Percentiles rank a stretch among this genome's conserved stretches.
Evolutionary conservation across 163 green algal genomes (phyloP).

Genomic region (Scenedesmus sp.): DNA sequence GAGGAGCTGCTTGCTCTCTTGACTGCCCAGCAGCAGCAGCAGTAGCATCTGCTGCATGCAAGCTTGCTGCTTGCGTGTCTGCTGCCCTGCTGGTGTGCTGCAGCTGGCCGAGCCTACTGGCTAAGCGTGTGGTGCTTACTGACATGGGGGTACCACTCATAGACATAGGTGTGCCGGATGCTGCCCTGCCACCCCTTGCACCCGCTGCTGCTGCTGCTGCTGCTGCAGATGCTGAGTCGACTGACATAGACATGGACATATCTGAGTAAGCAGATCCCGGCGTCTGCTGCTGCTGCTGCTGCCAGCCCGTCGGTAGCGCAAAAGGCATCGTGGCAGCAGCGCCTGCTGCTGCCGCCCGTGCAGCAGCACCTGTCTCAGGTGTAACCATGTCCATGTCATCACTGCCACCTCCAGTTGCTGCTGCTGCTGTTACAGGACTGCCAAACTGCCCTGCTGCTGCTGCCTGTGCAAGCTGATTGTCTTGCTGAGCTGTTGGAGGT

Average conservation of each 20-base stretch:
- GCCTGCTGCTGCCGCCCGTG: slow-evolving; percentile 20
- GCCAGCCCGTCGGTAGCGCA: neutral
- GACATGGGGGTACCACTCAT: neutral
- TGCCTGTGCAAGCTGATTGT: neutral
- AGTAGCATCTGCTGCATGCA: neutral
- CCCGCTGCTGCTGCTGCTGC: neutral
- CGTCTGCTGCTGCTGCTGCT: slow-evolving; percentile 25
- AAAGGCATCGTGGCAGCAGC: neutral
- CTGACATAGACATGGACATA: slow-evolving; percentile 43
- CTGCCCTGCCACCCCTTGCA: neutral
- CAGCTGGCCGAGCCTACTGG: neutral
- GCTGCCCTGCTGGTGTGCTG: slow-evolving; percentile 12
- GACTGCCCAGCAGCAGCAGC: slow-evolving; percentile 5
- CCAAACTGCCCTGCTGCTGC: slow-evolving; percentile 7
- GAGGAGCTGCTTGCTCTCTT: slow-evolving; percentile 29
- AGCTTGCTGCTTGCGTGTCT: neutral
- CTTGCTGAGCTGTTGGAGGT: neutral
- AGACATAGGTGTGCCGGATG: slow-evolving; percentile 31
- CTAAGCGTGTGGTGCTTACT: neutral
- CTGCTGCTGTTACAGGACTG: neutral
- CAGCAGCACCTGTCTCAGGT: neutral
- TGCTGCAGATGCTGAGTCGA: slow-evolving; percentile 11
- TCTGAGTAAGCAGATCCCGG: slow-evolving; percentile 3
- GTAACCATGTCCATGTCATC: slow-evolving; percentile 35
- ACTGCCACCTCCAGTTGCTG: neutral